These are phyloP conservation scores for Papilionanthe hybrid DNA, from an alignment of 116 monocot species.

Conservation along the genomic window DNA sequence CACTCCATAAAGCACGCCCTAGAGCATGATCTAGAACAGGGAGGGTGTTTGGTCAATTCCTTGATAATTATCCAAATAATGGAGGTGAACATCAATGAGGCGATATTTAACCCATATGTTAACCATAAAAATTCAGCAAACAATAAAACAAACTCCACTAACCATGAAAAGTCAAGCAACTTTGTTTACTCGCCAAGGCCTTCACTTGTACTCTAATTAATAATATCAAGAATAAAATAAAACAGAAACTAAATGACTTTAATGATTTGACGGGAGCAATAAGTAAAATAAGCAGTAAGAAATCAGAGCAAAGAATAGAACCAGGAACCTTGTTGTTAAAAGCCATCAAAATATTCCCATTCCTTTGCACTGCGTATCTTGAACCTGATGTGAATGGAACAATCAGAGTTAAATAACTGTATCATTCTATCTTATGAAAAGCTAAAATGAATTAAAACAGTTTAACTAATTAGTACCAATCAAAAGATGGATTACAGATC, in stretches of 20 bases:
- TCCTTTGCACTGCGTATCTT: constrained; percentile 87
- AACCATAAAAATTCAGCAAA: too few species aligned
- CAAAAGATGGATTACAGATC: constrained; percentile 82
- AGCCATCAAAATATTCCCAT: constrained; percentile 83
- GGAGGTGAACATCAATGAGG: too few species aligned
- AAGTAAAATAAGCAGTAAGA: neutral
- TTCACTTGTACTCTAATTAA: neutral
- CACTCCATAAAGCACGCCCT: too few species aligned
- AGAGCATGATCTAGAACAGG: too few species aligned
- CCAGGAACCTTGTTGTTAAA: constrained; percentile 93
- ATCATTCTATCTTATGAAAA: neutral
- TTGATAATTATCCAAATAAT: too few species aligned
- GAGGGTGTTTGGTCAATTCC: too few species aligned
- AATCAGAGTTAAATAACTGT: neutral
- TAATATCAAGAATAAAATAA: neutral
- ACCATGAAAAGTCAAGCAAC: neutral
- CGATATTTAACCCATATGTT: too few species aligned
- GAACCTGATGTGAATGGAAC: constrained; percentile 48
- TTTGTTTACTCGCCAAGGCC: neutral
- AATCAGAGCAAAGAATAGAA: neutral
- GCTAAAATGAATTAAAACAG: neutral
- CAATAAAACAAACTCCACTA: too few species aligned
- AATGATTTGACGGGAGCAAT: neutral
- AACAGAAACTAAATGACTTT: neutral
- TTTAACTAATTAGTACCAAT: constrained; percentile 54